These are phyloP conservation scores for Spongospora subterranea DNA, from an alignment of 208 protist species.

Conservation along the genomic window DNA sequence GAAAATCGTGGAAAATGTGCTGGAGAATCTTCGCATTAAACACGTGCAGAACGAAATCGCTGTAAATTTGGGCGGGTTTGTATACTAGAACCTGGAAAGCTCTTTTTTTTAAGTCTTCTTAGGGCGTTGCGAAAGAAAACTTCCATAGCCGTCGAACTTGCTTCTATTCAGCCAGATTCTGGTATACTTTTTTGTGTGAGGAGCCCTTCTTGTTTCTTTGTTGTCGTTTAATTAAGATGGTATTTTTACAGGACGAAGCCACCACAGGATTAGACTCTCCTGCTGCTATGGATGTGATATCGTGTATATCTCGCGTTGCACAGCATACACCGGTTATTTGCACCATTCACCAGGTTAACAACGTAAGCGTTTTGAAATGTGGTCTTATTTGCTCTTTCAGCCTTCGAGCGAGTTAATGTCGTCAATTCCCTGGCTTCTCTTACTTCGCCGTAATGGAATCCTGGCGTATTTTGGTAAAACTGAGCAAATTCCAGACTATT, in stretches of 20 bases:
- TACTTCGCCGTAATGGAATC: neutral
- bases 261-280: conserved; percentile 38
- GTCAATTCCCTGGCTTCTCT: neutral
- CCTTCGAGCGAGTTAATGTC: neutral
- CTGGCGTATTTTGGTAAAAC: neutral
- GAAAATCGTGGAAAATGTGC: neutral
- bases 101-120: neutral
- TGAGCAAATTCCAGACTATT: neutral
- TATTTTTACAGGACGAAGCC: conserved; percentile 1
- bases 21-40: neutral
- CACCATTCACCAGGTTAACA: conserved; percentile 46
- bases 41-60: neutral
- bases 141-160: conserved; percentile 4
- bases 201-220: neutral
- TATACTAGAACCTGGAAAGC: neutral
- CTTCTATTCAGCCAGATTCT: neutral
- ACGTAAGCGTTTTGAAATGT: too few relatives aligned
- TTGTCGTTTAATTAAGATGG: too few relatives aligned
- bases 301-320: neutral
- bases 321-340: conserved; percentile 26
- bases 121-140: conserved; percentile 35
- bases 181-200: conserved; percentile 11
- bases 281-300: neutral
- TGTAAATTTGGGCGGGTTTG: neutral
- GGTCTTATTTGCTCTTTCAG: too few relatives aligned